Percentiles rank a stretch among this genome's conserved stretches.
phyloP scores from a whole-genome alignment of 441 rosid species.

The Aquilaria agallochum region DNA sequence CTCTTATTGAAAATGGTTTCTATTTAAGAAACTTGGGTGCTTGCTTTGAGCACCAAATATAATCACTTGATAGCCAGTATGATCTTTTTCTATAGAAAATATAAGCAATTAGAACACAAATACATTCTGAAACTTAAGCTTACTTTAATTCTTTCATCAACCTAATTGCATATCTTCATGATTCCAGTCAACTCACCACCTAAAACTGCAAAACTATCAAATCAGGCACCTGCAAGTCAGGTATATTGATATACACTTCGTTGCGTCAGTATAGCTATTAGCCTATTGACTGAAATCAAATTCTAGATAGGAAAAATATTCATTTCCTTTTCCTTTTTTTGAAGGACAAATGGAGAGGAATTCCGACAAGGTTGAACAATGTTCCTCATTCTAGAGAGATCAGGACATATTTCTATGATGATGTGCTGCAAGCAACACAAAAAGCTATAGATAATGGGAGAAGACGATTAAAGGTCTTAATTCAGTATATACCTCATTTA shows the following conservation, averaged over 20 bases:
- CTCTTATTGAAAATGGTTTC: too few relatives aligned
- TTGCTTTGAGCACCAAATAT: too few relatives aligned
- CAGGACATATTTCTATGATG: slow-evolving; percentile 84
- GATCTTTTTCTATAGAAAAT: too few relatives aligned
- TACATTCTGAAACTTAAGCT: not conserved
- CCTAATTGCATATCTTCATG: slow-evolving; percentile 9
- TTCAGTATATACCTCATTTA: slow-evolving; percentile 3
- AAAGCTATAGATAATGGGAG: slow-evolving; percentile 76
- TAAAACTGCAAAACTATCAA: slow-evolving; percentile 27
- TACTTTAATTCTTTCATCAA: slow-evolving; percentile 11
- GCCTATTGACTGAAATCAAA: too few relatives aligned
- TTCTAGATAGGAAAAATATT: slow-evolving; percentile 6
- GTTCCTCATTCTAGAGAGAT: slow-evolving; percentile 96
- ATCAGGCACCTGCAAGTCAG: slow-evolving; percentile 39
- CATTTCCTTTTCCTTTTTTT: slow-evolving; percentile 33
- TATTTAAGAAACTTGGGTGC: too few relatives aligned
- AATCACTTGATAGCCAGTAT: too few relatives aligned
- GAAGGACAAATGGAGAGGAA: slow-evolving; percentile 90
- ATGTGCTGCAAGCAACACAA: slow-evolving; percentile 74
- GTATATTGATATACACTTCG: slow-evolving; percentile 25
- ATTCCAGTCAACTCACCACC: slow-evolving; percentile 34
- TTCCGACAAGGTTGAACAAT: slow-evolving; percentile 88
- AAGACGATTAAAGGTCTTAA: slow-evolving; percentile 66
- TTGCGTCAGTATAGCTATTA: not conserved
- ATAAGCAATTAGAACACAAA: too few relatives aligned